Evolutionary conservation across 495 filamentous ascomycete species (phyloP).

Genomic region (Rusavskia elegans): DNA sequence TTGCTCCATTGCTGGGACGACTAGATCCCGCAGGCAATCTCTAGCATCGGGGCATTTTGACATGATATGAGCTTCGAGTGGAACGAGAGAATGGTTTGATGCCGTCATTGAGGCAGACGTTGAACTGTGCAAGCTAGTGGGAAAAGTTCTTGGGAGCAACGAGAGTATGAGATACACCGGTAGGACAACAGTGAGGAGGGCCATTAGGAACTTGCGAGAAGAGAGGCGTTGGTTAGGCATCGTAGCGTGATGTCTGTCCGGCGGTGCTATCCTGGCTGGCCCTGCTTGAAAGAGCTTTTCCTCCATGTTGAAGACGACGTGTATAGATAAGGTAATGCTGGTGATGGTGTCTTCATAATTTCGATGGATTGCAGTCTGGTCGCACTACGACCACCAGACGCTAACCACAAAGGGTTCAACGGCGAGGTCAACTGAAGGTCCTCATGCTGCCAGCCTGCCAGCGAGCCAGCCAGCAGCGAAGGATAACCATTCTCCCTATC

Average conservation of each 20-base stretch:
- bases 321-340: too few relatives aligned
- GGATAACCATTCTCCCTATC: too few relatives aligned
- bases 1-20: slow-evolving; percentile 75
- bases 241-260: not conserved
- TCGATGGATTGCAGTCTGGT: too few relatives aligned
- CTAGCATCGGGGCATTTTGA: slow-evolving; percentile 83
- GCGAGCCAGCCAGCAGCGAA: too few relatives aligned
- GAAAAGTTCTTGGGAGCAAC: not conserved
- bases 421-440: too few relatives aligned
- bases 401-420: too few relatives aligned
- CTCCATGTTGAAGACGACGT: not conserved
- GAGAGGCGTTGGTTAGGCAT: not conserved
- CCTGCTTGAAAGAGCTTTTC: not conserved
- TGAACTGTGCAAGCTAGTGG: not conserved
- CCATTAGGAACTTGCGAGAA: not conserved
- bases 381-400: too few relatives aligned
- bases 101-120: not conserved
- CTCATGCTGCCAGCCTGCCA: too few relatives aligned
- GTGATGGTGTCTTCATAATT: too few relatives aligned
- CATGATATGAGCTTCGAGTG: slow-evolving; percentile 86
- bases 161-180: not conserved
- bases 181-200: not conserved
- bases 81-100: slow-evolving; percentile 29
- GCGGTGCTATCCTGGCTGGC: not conserved
- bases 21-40: slow-evolving; percentile 63